Percentiles rank a stretch among this genome's conserved stretches.
phyloP scores from a whole-genome alignment of 2,329 filamentous ascomycete genomes.

The Juglanconis sp. region DNA sequence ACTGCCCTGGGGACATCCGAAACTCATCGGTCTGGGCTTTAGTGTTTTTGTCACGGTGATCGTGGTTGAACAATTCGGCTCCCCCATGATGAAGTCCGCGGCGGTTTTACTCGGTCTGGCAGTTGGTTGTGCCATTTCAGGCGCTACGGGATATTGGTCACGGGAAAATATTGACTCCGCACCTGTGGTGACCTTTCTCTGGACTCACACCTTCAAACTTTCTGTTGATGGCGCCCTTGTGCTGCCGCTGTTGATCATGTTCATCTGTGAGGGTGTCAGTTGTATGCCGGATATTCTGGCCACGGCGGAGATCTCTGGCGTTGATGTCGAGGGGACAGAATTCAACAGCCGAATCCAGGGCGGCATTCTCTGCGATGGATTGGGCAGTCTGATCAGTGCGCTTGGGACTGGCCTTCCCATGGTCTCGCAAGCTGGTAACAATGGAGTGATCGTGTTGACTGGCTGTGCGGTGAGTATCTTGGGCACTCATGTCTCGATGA shows the following conservation, averaged over 20 bases:
- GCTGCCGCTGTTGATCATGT: slow-evolving; percentile 60
- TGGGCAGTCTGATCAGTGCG: slow-evolving; percentile 61
- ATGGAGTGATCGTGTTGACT: slow-evolving; percentile 66
- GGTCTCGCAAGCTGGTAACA: slow-evolving; percentile 67
- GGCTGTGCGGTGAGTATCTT: slow-evolving; percentile 47
- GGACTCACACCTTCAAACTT: slow-evolving; percentile 67
- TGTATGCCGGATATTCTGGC: slow-evolving; percentile 59
- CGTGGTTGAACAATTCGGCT: slow-evolving; percentile 65
- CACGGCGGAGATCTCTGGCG: slow-evolving; percentile 39
- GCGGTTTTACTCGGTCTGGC: slow-evolving; percentile 63
- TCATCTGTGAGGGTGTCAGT: slow-evolving; percentile 67
- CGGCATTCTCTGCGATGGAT: slow-evolving; percentile 62
- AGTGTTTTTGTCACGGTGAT: slow-evolving; percentile 66
- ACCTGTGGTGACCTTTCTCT: slow-evolving; percentile 65
- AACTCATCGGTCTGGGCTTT: slow-evolving; percentile 66
- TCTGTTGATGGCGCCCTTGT: slow-evolving; percentile 64
- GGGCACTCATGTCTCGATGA: too few relatives aligned
- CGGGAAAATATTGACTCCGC: slow-evolving; percentile 55
- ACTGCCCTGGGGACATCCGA: slow-evolving; percentile 57
- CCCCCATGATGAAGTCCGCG: slow-evolving; percentile 67
- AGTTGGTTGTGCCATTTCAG: slow-evolving; percentile 65
- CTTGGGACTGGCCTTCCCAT: slow-evolving; percentile 67
- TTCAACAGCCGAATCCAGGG: slow-evolving; percentile 70
- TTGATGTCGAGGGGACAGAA: slow-evolving; percentile 58
- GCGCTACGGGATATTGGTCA: slow-evolving; percentile 64